Base-by-base conservation (phyloP, 1,139 yeast species). In the Taiozyma sp. region DNA sequence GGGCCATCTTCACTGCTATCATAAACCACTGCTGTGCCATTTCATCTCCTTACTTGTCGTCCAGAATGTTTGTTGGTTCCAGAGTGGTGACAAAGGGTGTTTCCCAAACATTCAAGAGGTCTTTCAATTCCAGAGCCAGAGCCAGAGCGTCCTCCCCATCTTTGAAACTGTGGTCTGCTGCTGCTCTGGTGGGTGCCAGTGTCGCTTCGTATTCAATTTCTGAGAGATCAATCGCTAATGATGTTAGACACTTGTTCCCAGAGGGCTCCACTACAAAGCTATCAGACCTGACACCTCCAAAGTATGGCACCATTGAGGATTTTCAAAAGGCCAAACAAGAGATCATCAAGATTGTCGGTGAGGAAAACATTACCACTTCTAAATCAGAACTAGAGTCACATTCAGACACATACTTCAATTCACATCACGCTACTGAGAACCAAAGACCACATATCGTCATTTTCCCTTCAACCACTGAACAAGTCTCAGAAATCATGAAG, bases 391-490 rank as follows among this genome's bases (percentile, higher is more conserved):
- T 76, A 47, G 73, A 72, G 13, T 68, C 73, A 16, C 88, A 83
- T 60, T 72, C 86, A 0, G 89, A 83, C 62, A 75, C 86, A 6
- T 82, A 77, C 59, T 83, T 79, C 72, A 80, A 80, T 54, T 78
- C 87, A 0, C 86, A 83, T 61, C 88, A 83, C 65, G 81, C 88
- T 2, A 64, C 70, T 22, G 69, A 72, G 0, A 71, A 71, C 27
- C 83, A 83, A 64, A 69, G 75, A 56, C 87, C 88, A 1, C 62
- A 65, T 14, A 73, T 78, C 44, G 74, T 85, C 30, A 77, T 84
- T 4, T 87, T 75, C 61, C 96, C 96, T 1, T 71, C 74, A 38
- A 68, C 79, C 54, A 88, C 96, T 0, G 81, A 82, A 59, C 82
- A 87, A 60, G 93, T 87, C 1, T 78, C 88, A 4, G 67, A 74